Evolutionary conservation across 257 asterid species (phyloP).

Genomic region (Plectranthus barbatus): DNA sequence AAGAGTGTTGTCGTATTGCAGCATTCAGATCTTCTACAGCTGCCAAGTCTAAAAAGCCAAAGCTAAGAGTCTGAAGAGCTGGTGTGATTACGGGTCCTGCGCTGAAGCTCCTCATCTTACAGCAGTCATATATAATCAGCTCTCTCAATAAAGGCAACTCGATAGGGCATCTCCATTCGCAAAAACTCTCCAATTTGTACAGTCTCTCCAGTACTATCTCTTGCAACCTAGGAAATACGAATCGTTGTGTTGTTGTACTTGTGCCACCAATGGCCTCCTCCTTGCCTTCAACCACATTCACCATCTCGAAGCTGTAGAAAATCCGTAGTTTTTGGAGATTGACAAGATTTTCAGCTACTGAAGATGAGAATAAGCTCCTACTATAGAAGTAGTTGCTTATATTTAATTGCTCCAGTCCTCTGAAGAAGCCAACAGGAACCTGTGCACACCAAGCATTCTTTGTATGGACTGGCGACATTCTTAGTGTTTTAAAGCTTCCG

Average conservation of each 20-base stretch:
- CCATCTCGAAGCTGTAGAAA: not conserved
- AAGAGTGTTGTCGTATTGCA: too few species aligned
- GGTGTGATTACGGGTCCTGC: too few species aligned
- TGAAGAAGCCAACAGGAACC: not conserved
- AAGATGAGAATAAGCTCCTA: not conserved
- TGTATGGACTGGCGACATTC: too few species aligned
- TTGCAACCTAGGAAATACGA: not conserved
- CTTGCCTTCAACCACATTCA: not conserved
- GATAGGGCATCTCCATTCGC: too few species aligned
- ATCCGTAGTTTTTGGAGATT: not conserved
- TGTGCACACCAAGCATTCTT: not conserved
- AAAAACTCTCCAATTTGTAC: too few species aligned
- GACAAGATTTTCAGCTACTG: not conserved
- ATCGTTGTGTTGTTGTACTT: not conserved
- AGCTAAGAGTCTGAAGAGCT: too few species aligned
- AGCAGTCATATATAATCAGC: too few species aligned
- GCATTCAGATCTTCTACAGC: too few species aligned
- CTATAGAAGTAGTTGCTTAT: not conserved
- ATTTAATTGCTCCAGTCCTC: not conserved
- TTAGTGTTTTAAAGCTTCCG: too few species aligned
- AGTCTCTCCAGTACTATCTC: not conserved
- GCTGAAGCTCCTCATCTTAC: too few species aligned
- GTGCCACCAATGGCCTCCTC: not conserved
- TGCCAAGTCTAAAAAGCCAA: too few species aligned
- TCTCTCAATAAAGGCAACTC: too few species aligned